These are phyloP conservation scores for Syzygium grande DNA, from an alignment of 345 rosid genomes.

Conservation along the genomic window DNA sequence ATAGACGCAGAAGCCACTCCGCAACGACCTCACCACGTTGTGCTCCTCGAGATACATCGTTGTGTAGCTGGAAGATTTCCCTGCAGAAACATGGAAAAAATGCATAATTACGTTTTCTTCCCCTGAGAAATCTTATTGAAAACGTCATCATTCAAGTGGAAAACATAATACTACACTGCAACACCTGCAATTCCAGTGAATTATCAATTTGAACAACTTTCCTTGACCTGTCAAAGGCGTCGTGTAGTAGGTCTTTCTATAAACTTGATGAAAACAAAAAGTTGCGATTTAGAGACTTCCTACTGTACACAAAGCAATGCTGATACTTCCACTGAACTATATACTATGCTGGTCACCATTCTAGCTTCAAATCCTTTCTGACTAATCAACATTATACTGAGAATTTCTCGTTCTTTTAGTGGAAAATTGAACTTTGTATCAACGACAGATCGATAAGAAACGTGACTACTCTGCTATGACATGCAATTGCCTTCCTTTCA, in stretches of 20 bases:
- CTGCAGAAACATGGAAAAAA: conserved; percentile 4
- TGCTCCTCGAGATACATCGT: conserved; percentile 51
- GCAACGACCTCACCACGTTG: conserved; percentile 41
- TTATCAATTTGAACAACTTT: neutral
- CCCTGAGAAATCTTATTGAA: neutral
- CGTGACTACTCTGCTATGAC: neutral
- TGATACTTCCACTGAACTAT: neutral
- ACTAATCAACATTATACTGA: neutral
- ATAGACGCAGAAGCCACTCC: conserved; percentile 44
- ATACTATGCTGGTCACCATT: neutral
- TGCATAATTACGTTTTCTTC: neutral
- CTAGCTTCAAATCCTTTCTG: neutral
- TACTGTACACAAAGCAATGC: neutral
- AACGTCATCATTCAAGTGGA: neutral
- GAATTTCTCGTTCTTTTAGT: neutral
- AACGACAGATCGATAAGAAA: neutral
- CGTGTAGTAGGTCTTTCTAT: neutral
- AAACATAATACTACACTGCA: neutral
- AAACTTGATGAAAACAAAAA: neutral
- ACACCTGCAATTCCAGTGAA: neutral
- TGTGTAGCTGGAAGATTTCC: conserved; percentile 12
- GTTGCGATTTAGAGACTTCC: neutral
- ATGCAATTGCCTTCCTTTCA: neutral
- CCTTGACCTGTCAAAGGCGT: neutral
- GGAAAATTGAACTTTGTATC: neutral